Base-by-base conservation (phyloP, 2,329 filamentous ascomycete species). In the Fusarium staphyleae region DNA sequence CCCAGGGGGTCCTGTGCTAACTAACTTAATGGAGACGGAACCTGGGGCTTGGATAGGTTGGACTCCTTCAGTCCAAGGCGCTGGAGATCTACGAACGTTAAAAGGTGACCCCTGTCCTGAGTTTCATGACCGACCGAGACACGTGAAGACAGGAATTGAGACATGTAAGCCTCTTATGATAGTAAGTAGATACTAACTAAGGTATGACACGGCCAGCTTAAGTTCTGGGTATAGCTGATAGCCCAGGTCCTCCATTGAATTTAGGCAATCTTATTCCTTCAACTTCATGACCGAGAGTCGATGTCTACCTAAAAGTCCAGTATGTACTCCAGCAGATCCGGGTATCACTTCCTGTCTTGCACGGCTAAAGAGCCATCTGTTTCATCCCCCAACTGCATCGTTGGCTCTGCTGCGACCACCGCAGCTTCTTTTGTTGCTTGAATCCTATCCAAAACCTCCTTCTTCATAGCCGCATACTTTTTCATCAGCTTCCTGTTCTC, bases 401-500 rank as follows among this genome's bases (percentile, higher is more conserved):
- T 30, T 7, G 28, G 4, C 35, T 34, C 54, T 30, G 48, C 42
- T 34, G 46, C 26, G 14, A 13, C 44, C 22, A 8, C 22, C 5
- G 10, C 16, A 14, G 33, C n/a, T 12, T 36, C 42, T 16, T 15
- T 48, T 9, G 36, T 28, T 55, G 55, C 64, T 49, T 52, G 57
- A 4, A 55, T 30, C 4, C 74, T 73, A 11, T 72, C 75, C 36
- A 73, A 26, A 42, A 75, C 77, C 0, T 74, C 77, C 51, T 69
- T 69, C 71, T 81, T 86, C 66, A 80, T 81, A 16, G 76, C 74
- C 16, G 70, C 66, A 32, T 80, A 81, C 18, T 72, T 66, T 57
- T 78, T 79, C 40, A 86, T 83, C 59, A 89, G 62, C 65, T 87
- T 88, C 69, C 86, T 87, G 66, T 91, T 87, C 34, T 80, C 76